Conservation (phyloP, 441 rosid genomes). For the Arabidopsis hybrid region DNA sequence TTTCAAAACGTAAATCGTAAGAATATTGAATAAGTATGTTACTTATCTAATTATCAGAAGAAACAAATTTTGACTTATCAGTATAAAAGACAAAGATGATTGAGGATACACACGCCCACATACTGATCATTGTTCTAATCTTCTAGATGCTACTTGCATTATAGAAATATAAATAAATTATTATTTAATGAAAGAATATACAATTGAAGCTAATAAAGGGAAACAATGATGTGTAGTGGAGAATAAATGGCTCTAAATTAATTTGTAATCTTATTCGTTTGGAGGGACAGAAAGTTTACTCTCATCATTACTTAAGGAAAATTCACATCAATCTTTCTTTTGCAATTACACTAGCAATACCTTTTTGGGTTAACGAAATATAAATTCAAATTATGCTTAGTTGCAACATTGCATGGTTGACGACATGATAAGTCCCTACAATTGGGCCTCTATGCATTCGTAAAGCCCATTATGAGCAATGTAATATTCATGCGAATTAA, state of each 20-base stretch:
- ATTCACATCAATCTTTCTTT: conserved; percentile 32
- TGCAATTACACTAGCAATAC: conserved; percentile 19
- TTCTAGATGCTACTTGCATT: conserved; percentile 37
- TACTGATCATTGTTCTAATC: conserved; percentile 1
- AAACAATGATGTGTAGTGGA: conserved; percentile 38
- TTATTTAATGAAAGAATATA: neutral
- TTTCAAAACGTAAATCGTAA: neutral
- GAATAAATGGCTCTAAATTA: conserved; percentile 30
- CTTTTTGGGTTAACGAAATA: conserved; percentile 9
- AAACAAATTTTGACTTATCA: neutral
- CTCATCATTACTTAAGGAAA: conserved; percentile 44
- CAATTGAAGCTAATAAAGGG: conserved; percentile 27
- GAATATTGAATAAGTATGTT: neutral
- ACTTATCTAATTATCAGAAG: neutral
- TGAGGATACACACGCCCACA: conserved; percentile 25
- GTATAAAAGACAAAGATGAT: neutral
- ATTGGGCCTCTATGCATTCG: conserved; percentile 14
- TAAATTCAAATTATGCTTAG: conserved; percentile 8
- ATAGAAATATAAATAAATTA: neutral
- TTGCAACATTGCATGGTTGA: conserved; percentile 11
- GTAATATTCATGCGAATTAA: neutral
- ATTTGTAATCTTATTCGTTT: conserved; percentile 24
- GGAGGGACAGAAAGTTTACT: conserved; percentile 40
- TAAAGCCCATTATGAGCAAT: conserved; percentile 3
- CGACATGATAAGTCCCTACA: neutral